Conservation (phyloP, 805 yeast genomes). For the Myxozyma neglecta region DNA sequence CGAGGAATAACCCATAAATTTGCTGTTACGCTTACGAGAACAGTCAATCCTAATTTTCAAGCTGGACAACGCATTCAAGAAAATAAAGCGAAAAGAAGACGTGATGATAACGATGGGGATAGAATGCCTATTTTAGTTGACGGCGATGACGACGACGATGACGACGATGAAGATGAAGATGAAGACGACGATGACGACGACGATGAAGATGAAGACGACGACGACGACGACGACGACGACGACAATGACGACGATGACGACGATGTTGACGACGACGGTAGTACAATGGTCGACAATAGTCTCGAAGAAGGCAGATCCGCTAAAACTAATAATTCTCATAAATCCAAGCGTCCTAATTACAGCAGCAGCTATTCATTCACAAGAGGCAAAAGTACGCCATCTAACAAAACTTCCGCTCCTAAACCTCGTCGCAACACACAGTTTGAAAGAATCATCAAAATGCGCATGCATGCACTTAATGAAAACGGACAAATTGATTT, state of each 20-base stretch:
- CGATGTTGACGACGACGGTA: constrained; percentile 10
- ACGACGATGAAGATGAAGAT: constrained; percentile 6
- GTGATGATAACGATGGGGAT: neutral
- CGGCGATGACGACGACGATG: constrained; percentile 2
- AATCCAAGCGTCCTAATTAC: constrained; percentile 1
- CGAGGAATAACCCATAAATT: neutral
- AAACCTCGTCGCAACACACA: neutral
- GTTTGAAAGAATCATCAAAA: constrained; percentile 30
- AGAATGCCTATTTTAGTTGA: constrained; percentile 2
- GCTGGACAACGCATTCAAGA: constrained; percentile 25
- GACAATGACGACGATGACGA: constrained; percentile 10
- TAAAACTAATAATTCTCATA: neutral
- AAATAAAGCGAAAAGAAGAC: constrained; percentile 6
- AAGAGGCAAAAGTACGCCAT: constrained; percentile 8
- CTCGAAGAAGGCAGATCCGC: neutral
- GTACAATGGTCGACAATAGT: neutral
- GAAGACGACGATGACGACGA: constrained; percentile 7
- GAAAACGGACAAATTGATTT: constrained; percentile 83
- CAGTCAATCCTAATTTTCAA: constrained; percentile 17
- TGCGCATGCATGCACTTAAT: constrained; percentile 55
- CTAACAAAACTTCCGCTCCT: neutral
- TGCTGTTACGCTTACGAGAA: constrained; percentile 2
- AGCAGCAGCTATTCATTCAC: constrained; percentile 14
- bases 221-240: constrained; percentile 4
- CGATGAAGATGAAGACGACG: neutral